Evolutionary conservation across 441 rosid genomes (phyloP), one percentile per base, ranked within the genome.

Genomic region (Monsonia emarginata): DNA sequence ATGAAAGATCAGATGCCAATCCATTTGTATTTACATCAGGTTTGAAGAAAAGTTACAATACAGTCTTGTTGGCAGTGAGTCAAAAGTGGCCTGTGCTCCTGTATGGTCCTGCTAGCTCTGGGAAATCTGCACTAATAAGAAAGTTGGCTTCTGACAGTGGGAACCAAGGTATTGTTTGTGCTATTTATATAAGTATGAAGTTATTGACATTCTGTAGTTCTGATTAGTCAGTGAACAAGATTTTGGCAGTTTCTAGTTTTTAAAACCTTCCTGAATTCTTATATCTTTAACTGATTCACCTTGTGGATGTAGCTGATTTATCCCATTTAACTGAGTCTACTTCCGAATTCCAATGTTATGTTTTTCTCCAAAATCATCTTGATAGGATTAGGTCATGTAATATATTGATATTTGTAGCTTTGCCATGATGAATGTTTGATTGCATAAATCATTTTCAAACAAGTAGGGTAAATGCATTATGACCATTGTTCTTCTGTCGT

Each of bases 81-180:
- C 96, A 95, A 74, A 91, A 80, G 78, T 89, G 97, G 86, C 97
- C 99, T 70, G 91, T 91, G 74, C 97, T 95, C 74, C 84, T 89
- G 0, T 89, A 88, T 78, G 99, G 99, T 68, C 91, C 89, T 70
- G 75, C 96, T 52, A 92, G 99, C 66, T 78, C 84, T 62, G 99
- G 99, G 70, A 95, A 95, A 84, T 86, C 97, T 83, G 90, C 96
- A 63, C 85, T 95, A 34, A 80, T 95, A 40, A 81, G 73, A 78
- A 83, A 87, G 80, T 79, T 95, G 79, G 97, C 92, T 46, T 50
- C 50, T 58, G 96, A 84, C 64, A 75, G 81, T 76, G 88, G 95
- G 61, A 86, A 79, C 67, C 80, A 83, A 61, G 97, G 99, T 95
- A 85, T 61, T 36, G 13, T 3, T 36, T 36, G 11, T 10, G 7